A percentile compares a stretch with the other conserved stretches of the same genome.
These are phyloP conservation scores for Termitomyces sp. DNA, from an alignment of 768 basidiomycete species.

Conservation along the genomic window DNA sequence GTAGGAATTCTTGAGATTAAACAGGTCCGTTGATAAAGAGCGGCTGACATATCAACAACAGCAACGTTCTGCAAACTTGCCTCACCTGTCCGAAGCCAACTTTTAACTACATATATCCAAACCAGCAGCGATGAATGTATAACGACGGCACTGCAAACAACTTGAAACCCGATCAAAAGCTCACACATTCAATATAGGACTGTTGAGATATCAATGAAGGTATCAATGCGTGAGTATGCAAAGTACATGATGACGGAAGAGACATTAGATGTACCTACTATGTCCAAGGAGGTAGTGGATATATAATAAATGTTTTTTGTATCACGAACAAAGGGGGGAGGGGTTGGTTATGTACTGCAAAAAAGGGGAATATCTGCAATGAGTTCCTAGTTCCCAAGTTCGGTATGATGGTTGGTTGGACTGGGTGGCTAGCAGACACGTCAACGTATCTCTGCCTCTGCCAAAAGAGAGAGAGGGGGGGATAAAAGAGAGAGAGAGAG, in stretches of 20 bases:
- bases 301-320: conserved; percentile 14
- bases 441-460: neutral
- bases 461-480: neutral
- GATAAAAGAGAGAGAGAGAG: conserved; percentile 9
- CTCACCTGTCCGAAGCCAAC: too few species aligned
- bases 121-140: too few species aligned
- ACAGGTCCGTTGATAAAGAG: too few species aligned
- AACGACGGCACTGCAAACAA: too few species aligned
- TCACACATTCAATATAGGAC: too few species aligned
- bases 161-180: too few species aligned
- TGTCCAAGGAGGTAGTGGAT: conserved; percentile 15
- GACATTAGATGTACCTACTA: conserved; percentile 16
- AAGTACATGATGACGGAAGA: conserved; percentile 17
- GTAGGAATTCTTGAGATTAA: too few species aligned
- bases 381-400: neutral
- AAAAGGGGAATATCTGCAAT: conserved; percentile 4
- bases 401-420: neutral
- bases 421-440: conserved; percentile 1
- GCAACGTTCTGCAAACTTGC: too few species aligned
- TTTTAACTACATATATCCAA: too few species aligned
- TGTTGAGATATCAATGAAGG: conserved; percentile 4
- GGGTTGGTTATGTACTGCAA: conserved; percentile 9
- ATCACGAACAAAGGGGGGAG: conserved; percentile 1
- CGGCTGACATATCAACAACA: too few species aligned
- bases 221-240: conserved; percentile 22